Evolutionary conservation across 768 basidiomycete genomes (phyloP), one percentile per base, ranked within the genome.

Genomic region (Tremella yokohamensis): DNA sequence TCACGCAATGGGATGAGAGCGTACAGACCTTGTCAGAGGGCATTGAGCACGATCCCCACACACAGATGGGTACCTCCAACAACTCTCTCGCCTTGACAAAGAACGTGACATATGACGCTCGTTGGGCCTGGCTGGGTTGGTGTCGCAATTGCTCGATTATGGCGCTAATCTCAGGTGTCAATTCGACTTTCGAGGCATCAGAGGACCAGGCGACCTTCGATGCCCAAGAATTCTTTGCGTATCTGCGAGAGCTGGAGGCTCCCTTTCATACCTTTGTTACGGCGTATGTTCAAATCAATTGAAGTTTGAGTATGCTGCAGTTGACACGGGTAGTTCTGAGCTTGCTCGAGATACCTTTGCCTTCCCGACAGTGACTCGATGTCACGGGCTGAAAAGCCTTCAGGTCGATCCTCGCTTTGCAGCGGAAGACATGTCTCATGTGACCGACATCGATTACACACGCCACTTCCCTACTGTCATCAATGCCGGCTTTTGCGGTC

Each of bases 61-160:
- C 19, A 7, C 19, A 48, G 40, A 20, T 44, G 1, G 54, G 6
- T 6, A 34, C 11, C 11, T 11, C 29, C 6, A 34, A 34, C 29
- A 11, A 51, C 38, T 56, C 51, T 40, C 54, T 34, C 26, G 56
- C 51, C 3, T 58, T 42, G 45, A 52, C 48, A 16, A 53, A 38
- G 48, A 54, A 22, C 7, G 56, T 25, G 40, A 58, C 40, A 20
- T 29, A 57, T 20, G 60, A 63, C 49, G 15, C 56, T 6, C 40
- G 64, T 16, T 58, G 65, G 63, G 67, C 64, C 25, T 72, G 70
- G 70, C 20, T 63, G 13, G 63, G 70, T 72, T 24, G 58, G 66
- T 59, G 15, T 56, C 38, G 8, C 4, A 8, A 18, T 6, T 19
- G 24, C 22, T 11, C 34, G 22, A 24, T 16, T 2, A 16, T 26